Conservation (phyloP, 176 grass and related monocot genomes). For the Lolium multiflorum region DNA sequence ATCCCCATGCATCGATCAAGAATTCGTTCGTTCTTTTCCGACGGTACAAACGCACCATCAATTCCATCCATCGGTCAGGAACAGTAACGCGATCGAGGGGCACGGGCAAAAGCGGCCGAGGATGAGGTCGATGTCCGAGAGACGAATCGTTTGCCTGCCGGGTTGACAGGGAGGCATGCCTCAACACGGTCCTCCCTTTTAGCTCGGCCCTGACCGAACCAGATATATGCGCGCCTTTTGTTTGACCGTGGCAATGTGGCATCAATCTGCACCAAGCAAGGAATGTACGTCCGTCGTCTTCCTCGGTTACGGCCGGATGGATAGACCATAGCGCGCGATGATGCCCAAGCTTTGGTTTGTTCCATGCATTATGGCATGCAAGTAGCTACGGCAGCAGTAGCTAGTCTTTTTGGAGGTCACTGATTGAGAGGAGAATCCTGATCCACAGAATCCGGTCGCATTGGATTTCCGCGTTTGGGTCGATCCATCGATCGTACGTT, state of each 20-base stretch:
- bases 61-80: background rate
- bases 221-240: slow-evolving; percentile 19
- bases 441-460: background rate
- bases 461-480: slow-evolving; percentile 27
- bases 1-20: slow-evolving; percentile 8
- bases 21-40: background rate
- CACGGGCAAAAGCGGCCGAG: slow-evolving; percentile 38
- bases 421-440: slow-evolving; percentile 40
- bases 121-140: slow-evolving; percentile 11
- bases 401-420: slow-evolving; percentile 46
- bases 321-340: background rate
- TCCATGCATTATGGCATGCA: slow-evolving; percentile 31
- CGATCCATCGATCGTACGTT: background rate
- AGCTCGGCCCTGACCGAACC: slow-evolving; percentile 14
- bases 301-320: background rate
- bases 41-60: slow-evolving; percentile 39
- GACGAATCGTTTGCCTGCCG: slow-evolving; percentile 34
- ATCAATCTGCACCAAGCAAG: background rate
- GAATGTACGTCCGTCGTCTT: slow-evolving; percentile 20
- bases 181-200: slow-evolving; percentile 31
- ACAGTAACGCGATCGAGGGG: slow-evolving; percentile 27
- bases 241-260: slow-evolving; percentile 35
- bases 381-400: slow-evolving; percentile 13
- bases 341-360: slow-evolving; percentile 16
- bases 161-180: slow-evolving; percentile 41